Conservation (phyloP, 2,329 filamentous ascomycete genomes). For the Aureobasidium subglaciale region DNA sequence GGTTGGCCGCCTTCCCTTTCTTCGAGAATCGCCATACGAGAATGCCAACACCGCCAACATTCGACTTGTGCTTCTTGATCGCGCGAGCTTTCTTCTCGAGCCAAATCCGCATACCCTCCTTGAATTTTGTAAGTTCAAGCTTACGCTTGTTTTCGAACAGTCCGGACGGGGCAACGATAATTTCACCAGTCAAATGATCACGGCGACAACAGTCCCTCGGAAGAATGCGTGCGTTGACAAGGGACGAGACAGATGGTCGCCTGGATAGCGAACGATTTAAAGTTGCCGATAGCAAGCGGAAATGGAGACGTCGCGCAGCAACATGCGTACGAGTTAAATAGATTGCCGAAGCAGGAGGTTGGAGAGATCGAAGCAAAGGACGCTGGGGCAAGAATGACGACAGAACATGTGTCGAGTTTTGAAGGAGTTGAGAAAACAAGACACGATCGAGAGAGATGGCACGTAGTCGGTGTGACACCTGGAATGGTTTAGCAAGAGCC, state of each 20-base stretch:
- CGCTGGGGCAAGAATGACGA: conserved; percentile 51
- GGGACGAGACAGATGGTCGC: conserved; percentile 52
- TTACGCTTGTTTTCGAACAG: conserved; percentile 56
- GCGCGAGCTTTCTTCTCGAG: conserved; percentile 41
- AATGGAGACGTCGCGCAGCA: conserved; percentile 56
- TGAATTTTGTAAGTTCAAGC: conserved; percentile 60
- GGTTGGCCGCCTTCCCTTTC: conserved; percentile 37
- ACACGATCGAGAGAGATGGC: conserved; percentile 57
- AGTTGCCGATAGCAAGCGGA: conserved; percentile 58
- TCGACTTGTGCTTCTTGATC: conserved; percentile 31
- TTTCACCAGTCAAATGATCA: conserved; percentile 28
- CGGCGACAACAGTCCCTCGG: conserved; percentile 52
- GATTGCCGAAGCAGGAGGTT: conserved; percentile 58
- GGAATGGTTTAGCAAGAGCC: conserved; percentile 16
- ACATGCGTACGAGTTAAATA: conserved; percentile 61
- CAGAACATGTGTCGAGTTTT: conserved; percentile 50
- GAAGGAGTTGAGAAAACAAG: conserved; percentile 56
- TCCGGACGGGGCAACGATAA: conserved; percentile 25
- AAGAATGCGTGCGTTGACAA: conserved; percentile 59
- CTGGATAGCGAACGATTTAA: conserved; percentile 55
- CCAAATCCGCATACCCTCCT: conserved; percentile 60
- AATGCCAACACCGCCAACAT: conserved; percentile 33
- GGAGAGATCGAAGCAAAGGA: conserved; percentile 51
- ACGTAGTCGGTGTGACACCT: conserved; percentile 59
- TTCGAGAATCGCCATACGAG: conserved; percentile 35